Evolutionary conservation across 2,329 filamentous ascomycete genomes (phyloP).

Genomic region (Beauveria varroae): DNA sequence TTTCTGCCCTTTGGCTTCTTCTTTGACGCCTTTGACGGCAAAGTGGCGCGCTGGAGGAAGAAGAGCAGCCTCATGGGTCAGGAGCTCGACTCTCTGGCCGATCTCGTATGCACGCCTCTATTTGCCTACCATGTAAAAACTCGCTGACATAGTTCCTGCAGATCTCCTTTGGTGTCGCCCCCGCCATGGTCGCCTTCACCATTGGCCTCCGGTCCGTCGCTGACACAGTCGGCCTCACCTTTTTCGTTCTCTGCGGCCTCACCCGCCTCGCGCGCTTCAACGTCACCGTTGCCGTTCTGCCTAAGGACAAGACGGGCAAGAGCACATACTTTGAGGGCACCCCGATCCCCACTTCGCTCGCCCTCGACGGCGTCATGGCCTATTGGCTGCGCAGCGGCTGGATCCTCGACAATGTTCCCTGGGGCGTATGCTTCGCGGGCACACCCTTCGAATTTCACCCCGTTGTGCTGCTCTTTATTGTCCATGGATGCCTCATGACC

Average conservation of each 20-base stretch:
- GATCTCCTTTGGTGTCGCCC: constrained; percentile 93
- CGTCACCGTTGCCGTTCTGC: constrained; percentile 81
- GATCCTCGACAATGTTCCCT: constrained; percentile 70
- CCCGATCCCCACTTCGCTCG: constrained; percentile 85
- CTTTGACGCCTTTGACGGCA: constrained; percentile 97
- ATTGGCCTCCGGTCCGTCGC: constrained; percentile 77
- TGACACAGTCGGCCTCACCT: constrained; percentile 73
- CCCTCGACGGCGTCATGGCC: constrained; percentile 75
- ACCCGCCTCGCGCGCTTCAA: constrained; percentile 95
- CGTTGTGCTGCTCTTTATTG: constrained; percentile 67
- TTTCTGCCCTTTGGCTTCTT: constrained; percentile 92
- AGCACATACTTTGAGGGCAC: constrained; percentile 95
- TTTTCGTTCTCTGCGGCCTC: constrained; percentile 92
- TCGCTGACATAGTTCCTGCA: constrained; percentile 26
- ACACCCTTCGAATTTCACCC: constrained; percentile 78
- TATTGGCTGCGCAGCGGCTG: constrained; percentile 80
- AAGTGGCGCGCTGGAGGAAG: constrained; percentile 90
- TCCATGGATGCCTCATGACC: constrained; percentile 92
- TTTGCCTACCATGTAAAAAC: background rate
- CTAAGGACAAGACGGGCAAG: constrained; percentile 88
- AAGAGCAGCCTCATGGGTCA: constrained; percentile 98
- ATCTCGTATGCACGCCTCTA: constrained; percentile 60
- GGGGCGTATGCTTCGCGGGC: constrained; percentile 61
- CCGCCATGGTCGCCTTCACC: constrained; percentile 79
- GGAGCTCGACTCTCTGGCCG: constrained; percentile 90